Conservation (phyloP, 768 basidiomycete genomes). For the Auricularia sp. region DNA sequence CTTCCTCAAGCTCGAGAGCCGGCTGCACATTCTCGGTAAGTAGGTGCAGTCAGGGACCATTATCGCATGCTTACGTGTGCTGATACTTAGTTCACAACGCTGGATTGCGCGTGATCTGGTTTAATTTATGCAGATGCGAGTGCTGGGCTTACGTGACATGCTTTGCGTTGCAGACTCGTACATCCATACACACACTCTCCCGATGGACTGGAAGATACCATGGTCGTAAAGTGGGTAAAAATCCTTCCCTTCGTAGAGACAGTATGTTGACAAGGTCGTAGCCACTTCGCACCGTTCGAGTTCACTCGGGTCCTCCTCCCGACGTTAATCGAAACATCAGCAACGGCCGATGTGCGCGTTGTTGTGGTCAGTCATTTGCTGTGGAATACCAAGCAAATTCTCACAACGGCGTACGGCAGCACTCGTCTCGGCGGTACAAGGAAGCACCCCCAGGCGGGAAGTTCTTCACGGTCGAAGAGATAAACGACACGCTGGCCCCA, state of each 20-base stretch:
- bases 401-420: constrained; percentile 4
- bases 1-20: neutral
- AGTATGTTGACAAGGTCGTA: neutral
- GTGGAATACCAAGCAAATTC: constrained; percentile 10
- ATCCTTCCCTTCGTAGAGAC: neutral
- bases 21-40: neutral
- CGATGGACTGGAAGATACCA: constrained; percentile 8
- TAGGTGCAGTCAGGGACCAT: too few relatives aligned
- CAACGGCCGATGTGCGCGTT: neutral
- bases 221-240: constrained; percentile 7
- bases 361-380: neutral
- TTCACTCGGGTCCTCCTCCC: neutral
- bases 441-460: neutral
- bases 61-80: constrained; percentile 9
- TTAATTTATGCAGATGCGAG: constrained; percentile 12
- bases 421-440: neutral
- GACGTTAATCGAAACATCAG: neutral
- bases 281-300: neutral
- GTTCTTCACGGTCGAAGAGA: neutral
- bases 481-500: neutral
- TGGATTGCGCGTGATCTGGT: neutral
- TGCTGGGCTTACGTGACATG: constrained; percentile 22
- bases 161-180: constrained; percentile 3
- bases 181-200: constrained; percentile 2
- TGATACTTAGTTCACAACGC: constrained; percentile 11